These are phyloP conservation scores for Citeromyces hawaiiensis DNA, from an alignment of 1,139 yeast species.

Conservation along the genomic window DNA sequence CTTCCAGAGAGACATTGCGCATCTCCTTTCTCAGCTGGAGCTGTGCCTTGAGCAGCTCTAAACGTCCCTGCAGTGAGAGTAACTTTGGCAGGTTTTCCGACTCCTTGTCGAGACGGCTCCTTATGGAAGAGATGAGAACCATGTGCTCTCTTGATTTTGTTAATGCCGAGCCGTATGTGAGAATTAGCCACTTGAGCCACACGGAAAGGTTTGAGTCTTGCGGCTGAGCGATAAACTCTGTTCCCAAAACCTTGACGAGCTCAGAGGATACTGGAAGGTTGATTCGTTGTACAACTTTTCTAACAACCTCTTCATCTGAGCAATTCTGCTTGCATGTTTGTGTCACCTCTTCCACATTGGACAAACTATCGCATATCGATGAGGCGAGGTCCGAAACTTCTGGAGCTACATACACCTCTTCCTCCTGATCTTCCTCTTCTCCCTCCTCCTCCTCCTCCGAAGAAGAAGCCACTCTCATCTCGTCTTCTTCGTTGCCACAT, in stretches of 20 bases:
- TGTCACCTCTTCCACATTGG: conserved; percentile 4
- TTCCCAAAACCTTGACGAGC: conserved; percentile 23
- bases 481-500: conserved; percentile 9
- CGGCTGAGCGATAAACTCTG: conserved; percentile 22
- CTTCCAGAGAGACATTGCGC: conserved; percentile 21
- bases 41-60: conserved; percentile 61
- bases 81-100: conserved; percentile 47
- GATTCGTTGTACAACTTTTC: conserved; percentile 18
- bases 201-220: conserved; percentile 20
- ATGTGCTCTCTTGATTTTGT: conserved; percentile 20
- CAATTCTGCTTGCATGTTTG: conserved; percentile 20
- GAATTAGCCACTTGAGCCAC: conserved; percentile 39
- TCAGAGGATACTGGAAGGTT: conserved; percentile 12
- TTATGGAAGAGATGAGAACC: conserved; percentile 21
- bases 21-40: conserved; percentile 52
- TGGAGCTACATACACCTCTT: conserved; percentile 3
- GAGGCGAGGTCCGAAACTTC: conserved; percentile 7
- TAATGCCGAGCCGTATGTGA: conserved; percentile 29
- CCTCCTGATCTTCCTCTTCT: conserved; percentile 2
- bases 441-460: conserved; percentile 2
- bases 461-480: conserved; percentile 4
- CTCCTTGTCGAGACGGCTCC: conserved; percentile 16
- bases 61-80: conserved; percentile 71
- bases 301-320: conserved; percentile 23
- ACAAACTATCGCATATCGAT: conserved; percentile 14